Percentiles rank a stretch among this genome's conserved stretches.
Conservation (phyloP, 2,329 filamentous ascomycete species). For the Fusarium hainanense region DNA sequence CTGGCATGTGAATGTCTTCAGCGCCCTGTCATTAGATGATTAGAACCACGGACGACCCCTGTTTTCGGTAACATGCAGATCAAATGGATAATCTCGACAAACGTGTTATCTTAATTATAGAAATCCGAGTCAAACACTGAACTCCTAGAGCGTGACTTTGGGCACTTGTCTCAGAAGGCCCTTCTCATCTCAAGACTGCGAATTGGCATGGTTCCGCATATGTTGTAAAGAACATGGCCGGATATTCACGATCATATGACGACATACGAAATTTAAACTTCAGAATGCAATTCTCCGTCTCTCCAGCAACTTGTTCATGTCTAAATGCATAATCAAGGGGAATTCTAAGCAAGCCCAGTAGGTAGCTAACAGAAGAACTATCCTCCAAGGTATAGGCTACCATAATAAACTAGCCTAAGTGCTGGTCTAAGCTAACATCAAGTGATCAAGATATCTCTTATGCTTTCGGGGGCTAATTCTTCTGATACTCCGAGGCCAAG, state of each 20-base stretch:
- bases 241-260: not conserved
- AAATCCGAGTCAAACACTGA: not conserved
- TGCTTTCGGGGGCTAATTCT: not conserved
- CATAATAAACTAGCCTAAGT: not conserved
- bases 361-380: not conserved
- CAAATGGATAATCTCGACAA: not conserved
- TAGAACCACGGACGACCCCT: not conserved
- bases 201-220: not conserved
- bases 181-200: not conserved
- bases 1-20: not conserved
- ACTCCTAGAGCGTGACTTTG: not conserved
- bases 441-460: not conserved
- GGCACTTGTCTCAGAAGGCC: not conserved
- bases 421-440: not conserved
- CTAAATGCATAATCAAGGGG: not conserved
- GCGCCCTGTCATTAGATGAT: not conserved
- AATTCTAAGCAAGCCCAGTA: not conserved
- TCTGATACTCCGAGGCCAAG: not conserved
- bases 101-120: not conserved
- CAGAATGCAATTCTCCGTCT: not conserved
- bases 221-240: not conserved
- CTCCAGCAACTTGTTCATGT: not conserved
- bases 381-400: not conserved
- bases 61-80: not conserved
- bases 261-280: not conserved